These are phyloP conservation scores for Allantophomopsis cytisporea DNA, from an alignment of 2,329 filamentous ascomycete species.

Conservation along the genomic window DNA sequence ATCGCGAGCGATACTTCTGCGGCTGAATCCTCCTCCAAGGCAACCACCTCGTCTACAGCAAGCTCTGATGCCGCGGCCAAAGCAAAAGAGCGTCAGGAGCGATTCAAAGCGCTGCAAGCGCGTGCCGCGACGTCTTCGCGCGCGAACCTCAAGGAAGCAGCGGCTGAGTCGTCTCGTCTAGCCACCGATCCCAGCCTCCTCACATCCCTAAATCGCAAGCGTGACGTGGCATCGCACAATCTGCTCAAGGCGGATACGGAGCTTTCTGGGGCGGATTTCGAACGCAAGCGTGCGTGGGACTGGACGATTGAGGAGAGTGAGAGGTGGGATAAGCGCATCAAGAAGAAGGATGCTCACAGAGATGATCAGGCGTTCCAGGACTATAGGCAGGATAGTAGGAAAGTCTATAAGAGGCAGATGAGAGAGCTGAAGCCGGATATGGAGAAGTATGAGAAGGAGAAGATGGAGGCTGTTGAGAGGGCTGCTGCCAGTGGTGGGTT, in stretches of 20 bases:
- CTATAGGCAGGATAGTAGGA: conserved; percentile 75
- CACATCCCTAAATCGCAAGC: conserved; percentile 67
- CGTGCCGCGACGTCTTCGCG: conserved; percentile 60
- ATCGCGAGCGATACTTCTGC: neutral
- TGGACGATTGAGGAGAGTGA: conserved; percentile 95
- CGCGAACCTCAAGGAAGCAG: conserved; percentile 73
- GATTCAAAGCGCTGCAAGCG: conserved; percentile 79
- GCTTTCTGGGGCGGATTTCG: conserved; percentile 79
- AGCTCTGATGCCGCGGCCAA: conserved; percentile 24
- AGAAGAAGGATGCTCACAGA: conserved; percentile 68
- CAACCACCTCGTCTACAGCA: conserved; percentile 2
- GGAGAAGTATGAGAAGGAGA: conserved; percentile 77
- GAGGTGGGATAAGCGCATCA: conserved; percentile 81
- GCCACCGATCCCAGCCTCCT: conserved; percentile 67
- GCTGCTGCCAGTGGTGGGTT: conserved; percentile 75
- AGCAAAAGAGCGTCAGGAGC: conserved; percentile 56
- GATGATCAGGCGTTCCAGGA: conserved; percentile 87
- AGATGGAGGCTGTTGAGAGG: conserved; percentile 71
- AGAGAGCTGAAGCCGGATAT: conserved; percentile 63
- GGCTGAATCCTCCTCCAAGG: neutral
- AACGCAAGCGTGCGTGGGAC: conserved; percentile 96
- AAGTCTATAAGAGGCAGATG: conserved; percentile 88
- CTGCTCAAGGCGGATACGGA: conserved; percentile 85
- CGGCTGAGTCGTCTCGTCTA: conserved; percentile 68
- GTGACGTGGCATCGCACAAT: conserved; percentile 82